Evolutionary conservation across 129 eudicot species (phyloP), one percentile per base, ranked within the genome.

Genomic region (Centrapalus pauciflorus): DNA sequence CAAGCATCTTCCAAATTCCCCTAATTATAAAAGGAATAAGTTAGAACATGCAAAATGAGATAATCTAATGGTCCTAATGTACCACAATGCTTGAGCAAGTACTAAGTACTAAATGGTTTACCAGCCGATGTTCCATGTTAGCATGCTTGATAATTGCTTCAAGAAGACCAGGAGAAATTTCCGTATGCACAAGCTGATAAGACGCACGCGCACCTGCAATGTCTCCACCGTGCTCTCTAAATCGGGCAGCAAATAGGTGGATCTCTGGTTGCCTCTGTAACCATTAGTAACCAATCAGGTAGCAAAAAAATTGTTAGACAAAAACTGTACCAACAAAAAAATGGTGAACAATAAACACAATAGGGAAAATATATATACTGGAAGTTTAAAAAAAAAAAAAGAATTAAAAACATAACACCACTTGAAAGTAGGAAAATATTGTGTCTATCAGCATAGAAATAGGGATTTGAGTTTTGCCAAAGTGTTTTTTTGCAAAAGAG

Each of bases 211-310:
- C 95, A 74, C 84, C 90, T 16, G 88, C 56, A 66, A 86, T 75
- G 72, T 94, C 97, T 37, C 83, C 95, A 64, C 80, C 79, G 68
- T 82, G 86, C 76, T 94, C 99, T 63, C 77, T 83, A 52, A 77
- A 78, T 55, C 85, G 81, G 58, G 97, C 99, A 76, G 99, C 93
- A 86, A 94, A 94, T 20, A 94, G 88, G 64, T 94, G 97, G 78
- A 94, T 94, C 83, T 89, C 99, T 2, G 99, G 99, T 85, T 82
- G 99, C 74, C 97, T 89, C 99, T 94, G 99, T 61, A 57, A 12
- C 64, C 40, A 65, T 29, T 7, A 27, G 12, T 33, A 61, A 55
- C 54, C 55, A 70, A 43, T 71, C 61, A 59, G 62, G 67, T 71
- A 66, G 45, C 41, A 33, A 55, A 32, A 55, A 32, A 48, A 7